Conservation (phyloP, 306 rosid genomes). For the Inga leiocalycina region DNA sequence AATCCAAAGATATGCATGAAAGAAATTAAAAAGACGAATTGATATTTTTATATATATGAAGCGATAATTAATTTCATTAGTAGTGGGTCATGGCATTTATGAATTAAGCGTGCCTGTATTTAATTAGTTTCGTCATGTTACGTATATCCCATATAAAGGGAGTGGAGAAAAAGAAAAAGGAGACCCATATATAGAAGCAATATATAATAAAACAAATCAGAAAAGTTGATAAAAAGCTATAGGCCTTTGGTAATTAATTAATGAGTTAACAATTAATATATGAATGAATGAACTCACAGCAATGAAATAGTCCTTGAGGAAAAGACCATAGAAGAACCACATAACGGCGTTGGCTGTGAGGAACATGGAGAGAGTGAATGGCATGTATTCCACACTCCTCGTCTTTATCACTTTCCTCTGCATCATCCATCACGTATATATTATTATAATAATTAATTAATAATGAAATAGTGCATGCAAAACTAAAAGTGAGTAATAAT, state of each 20-base stretch:
- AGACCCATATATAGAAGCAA: neutral
- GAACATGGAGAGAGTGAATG: constrained; percentile 76
- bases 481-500: neutral
- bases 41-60: neutral
- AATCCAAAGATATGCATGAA: neutral
- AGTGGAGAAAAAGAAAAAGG: neutral
- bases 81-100: neutral
- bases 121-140: constrained; percentile 4
- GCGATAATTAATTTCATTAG: too few species aligned
- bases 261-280: neutral
- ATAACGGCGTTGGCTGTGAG: constrained; percentile 73
- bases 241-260: neutral
- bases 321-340: constrained; percentile 95
- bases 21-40: neutral
- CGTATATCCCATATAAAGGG: neutral
- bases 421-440: constrained; percentile 1
- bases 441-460: neutral
- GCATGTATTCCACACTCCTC: constrained; percentile 88
- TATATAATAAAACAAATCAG: neutral
- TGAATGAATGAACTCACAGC: constrained; percentile 57
- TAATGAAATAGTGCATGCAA: neutral
- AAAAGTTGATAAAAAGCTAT: neutral
- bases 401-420: constrained; percentile 78
- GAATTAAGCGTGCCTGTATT: neutral
- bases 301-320: constrained; percentile 75